These are phyloP conservation scores for Colletotrichum tabaci DNA, from an alignment of 2,329 filamentous ascomycete species.

Conservation along the genomic window DNA sequence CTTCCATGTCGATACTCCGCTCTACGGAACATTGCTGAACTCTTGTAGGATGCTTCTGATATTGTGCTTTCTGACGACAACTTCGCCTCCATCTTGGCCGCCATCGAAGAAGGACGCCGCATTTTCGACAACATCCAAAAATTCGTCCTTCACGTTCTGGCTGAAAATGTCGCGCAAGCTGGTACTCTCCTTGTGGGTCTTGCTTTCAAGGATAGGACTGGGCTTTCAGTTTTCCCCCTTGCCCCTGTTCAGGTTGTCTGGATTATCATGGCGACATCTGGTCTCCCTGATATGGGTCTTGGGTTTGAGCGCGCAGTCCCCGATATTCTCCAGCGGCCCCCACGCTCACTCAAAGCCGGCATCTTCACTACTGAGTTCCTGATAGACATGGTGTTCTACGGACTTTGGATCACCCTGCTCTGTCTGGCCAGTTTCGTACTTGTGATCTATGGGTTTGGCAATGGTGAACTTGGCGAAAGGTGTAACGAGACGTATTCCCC, in stretches of 20 bases:
- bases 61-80: constrained; percentile 79
- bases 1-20: background rate
- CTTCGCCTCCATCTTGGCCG: constrained; percentile 75
- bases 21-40: background rate
- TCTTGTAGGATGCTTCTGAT: constrained; percentile 65
- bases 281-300: constrained; percentile 77
- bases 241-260: constrained; percentile 77
- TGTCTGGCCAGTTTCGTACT: constrained; percentile 46
- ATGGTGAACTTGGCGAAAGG: constrained; percentile 62
- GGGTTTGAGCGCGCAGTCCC: constrained; percentile 75
- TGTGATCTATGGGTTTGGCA: constrained; percentile 57
- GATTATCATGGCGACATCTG: constrained; percentile 80
- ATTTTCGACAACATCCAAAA: constrained; percentile 79
- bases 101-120: constrained; percentile 75
- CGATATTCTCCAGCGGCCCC: constrained; percentile 74
- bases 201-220: constrained; percentile 72
- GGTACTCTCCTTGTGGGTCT: constrained; percentile 75
- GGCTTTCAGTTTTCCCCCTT: constrained; percentile 76
- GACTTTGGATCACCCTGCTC: constrained; percentile 72
- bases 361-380: constrained; percentile 74
- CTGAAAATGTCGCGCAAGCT: constrained; percentile 75
- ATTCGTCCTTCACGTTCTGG: constrained; percentile 72
- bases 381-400: constrained; percentile 72
- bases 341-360: constrained; percentile 58
- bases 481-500: constrained; percentile 68